A percentile compares a stretch with the other conserved stretches of the same genome.
These are phyloP conservation scores for Monotropa hypopitys DNA, from an alignment of 179 eudicot genomes.

Conservation along the genomic window DNA sequence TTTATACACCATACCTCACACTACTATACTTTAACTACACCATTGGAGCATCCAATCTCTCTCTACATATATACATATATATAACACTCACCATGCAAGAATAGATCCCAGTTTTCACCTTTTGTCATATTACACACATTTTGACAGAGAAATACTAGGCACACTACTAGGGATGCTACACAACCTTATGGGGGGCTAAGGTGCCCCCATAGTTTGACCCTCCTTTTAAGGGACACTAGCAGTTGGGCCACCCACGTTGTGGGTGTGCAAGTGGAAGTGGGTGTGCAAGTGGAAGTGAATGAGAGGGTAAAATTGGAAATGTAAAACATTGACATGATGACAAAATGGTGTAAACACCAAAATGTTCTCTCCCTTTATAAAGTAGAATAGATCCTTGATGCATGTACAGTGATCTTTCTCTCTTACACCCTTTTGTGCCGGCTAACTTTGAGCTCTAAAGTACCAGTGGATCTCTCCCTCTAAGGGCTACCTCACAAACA, in stretches of 20 bases:
- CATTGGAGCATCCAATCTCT: not conserved
- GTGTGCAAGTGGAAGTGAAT: no score
- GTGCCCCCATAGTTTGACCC: not conserved
- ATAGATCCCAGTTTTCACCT: not conserved
- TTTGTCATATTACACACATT: not conserved
- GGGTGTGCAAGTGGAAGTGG: no score
- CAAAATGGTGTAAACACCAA: no score
- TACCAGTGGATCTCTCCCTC: not conserved
- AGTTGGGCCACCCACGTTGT: no score
- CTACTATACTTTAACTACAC: not conserved
- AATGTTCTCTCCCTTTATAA: no score
- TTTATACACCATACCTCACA: not conserved
- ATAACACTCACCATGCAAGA: not conserved
- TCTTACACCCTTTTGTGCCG: not conserved
- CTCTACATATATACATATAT: not conserved
- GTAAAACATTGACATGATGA: no score
- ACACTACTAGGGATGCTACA: not conserved
- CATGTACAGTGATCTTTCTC: not conserved
- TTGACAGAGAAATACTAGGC: not conserved
- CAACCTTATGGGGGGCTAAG: not conserved
- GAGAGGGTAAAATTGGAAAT: no score
- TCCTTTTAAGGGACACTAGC: not conserved
- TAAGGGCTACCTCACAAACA: not conserved
- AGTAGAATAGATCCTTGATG: not conserved
- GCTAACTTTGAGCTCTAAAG: not conserved